These are phyloP conservation scores for Phytomonas sp. DNA, from an alignment of 208 protist species.

Conservation along the genomic window DNA sequence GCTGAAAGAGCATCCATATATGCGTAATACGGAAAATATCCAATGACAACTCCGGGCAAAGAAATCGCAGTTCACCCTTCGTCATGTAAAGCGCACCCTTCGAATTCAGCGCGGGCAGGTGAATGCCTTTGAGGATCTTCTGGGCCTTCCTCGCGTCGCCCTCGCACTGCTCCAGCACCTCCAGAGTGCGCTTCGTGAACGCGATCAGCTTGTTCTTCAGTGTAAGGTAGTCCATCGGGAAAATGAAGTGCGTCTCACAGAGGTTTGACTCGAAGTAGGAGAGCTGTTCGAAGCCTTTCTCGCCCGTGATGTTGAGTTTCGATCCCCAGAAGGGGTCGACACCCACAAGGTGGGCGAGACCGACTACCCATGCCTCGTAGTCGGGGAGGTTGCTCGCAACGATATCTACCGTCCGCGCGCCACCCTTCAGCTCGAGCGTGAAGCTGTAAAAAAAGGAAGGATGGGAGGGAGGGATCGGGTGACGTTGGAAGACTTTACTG, in stretches of 20 bases:
- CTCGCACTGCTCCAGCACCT: constrained; percentile 47
- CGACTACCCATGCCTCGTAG: constrained; percentile 91
- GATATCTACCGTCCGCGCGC: constrained; percentile 86
- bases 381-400: constrained; percentile 82
- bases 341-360: constrained; percentile 68
- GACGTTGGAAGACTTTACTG: constrained; percentile 86
- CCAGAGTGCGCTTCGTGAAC: constrained; percentile 27
- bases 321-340: constrained; percentile 88
- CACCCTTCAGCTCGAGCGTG: constrained; percentile 70
- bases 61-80: constrained; percentile 87
- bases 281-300: constrained; percentile 52
- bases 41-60: constrained; percentile 43
- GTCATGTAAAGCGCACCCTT: constrained; percentile 84
- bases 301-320: constrained; percentile 75
- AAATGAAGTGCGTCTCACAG: constrained; percentile 85
- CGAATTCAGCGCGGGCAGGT: constrained; percentile 67
- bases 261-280: constrained; percentile 75
- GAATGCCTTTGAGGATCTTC: constrained; percentile 64
- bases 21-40: constrained; percentile 84
- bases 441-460: constrained; percentile 84
- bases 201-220: constrained; percentile 69
- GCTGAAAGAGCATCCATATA: constrained; percentile 86
- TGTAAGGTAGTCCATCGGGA: constrained; percentile 63
- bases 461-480: constrained; percentile 45
- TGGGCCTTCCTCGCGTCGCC: constrained; percentile 67